Base-by-base conservation (phyloP, 805 yeast genomes). In the Yarrowia sp. region DNA sequence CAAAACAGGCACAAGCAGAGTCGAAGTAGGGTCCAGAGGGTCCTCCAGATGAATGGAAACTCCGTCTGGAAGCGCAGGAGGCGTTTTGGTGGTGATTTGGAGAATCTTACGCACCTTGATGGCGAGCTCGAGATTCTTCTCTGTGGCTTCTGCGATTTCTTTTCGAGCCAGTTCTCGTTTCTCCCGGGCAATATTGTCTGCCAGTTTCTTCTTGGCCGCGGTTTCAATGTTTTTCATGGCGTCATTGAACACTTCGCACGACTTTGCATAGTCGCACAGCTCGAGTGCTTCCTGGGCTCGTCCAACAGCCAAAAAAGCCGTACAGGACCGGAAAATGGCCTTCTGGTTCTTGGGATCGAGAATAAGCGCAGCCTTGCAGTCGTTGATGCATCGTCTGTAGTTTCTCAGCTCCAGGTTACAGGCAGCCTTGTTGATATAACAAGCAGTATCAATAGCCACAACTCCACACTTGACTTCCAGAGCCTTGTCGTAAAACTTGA, bases 401-500 rank as follows among this genome's bases (percentile, higher is more conserved):
- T 95, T 95, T 70, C 86, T 80, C 69, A 95, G 77, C 72, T 89
- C 96, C 68, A 95, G 78, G 71, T 93, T 90, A 75, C 97, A 89
- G 1, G 97, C 97, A 1, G 98, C 96, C 66, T 97, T 82, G 74
- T 95, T 95, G 64, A 87, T 78, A 68, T 81, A 86, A 54, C 95
- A 79, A 0, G 93, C 85, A 3, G 84, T 82, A 38, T 83, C 83
- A 26, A 91, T 77, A 5, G 76, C 79, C 14, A 76, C 74, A 16
- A 81, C 87, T 9, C 70, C 85, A 71, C 91, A 84, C 51, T 85
- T 82, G 38, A 89, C 84, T 12, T 85, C 91, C 26, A 95, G 71
- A 1, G 96, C 98, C 72, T 89, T 86, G 35, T 87, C 85, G 71
- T 95, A 95, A 71, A 80, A 87, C 64, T 84, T 88, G 44, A 90